These are phyloP conservation scores for Pestalotiopsis sp. DNA, from an alignment of 2,329 filamentous ascomycete genomes.

Conservation along the genomic window DNA sequence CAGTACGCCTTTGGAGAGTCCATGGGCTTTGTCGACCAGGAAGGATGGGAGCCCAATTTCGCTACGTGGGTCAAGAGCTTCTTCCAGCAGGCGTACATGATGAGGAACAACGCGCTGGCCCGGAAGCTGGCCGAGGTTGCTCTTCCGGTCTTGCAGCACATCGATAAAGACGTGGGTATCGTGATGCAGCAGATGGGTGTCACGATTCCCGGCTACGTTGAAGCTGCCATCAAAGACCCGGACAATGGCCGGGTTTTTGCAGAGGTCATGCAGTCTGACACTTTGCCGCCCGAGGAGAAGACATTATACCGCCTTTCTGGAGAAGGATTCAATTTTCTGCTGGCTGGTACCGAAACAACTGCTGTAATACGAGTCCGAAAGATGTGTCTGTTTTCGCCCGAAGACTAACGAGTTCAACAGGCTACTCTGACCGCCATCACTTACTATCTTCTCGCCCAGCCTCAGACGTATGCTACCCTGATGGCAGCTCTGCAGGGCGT, in stretches of 20 bases:
- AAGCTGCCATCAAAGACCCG: slow-evolving; percentile 19
- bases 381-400: background rate
- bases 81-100: slow-evolving; percentile 24
- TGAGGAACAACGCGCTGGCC: slow-evolving; percentile 22
- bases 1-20: slow-evolving; percentile 25
- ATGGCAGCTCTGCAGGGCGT: slow-evolving; percentile 33
- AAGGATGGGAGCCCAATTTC: slow-evolving; percentile 18
- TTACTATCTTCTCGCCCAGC: slow-evolving; percentile 31
- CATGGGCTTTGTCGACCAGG: slow-evolving; percentile 22
- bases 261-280: slow-evolving; percentile 32
- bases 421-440: background rate
- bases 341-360: slow-evolving; percentile 44
- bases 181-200: slow-evolving; percentile 19
- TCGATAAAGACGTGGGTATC: slow-evolving; percentile 22
- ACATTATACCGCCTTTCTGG: slow-evolving; percentile 36
- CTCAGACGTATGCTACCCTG: slow-evolving; percentile 30
- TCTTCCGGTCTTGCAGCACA: slow-evolving; percentile 21
- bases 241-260: slow-evolving; percentile 35
- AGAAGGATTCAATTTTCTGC: slow-evolving; percentile 41
- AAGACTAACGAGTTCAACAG: background rate
- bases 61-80: slow-evolving; percentile 24
- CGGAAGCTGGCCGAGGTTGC: slow-evolving; percentile 22
- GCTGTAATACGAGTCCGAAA: slow-evolving; percentile 22
- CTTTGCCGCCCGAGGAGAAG: slow-evolving; percentile 37
- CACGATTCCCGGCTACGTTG: slow-evolving; percentile 28